phyloP scores from a whole-genome alignment of 2,329 filamentous ascomycete species.

The Hypoxylon sp. region DNA sequence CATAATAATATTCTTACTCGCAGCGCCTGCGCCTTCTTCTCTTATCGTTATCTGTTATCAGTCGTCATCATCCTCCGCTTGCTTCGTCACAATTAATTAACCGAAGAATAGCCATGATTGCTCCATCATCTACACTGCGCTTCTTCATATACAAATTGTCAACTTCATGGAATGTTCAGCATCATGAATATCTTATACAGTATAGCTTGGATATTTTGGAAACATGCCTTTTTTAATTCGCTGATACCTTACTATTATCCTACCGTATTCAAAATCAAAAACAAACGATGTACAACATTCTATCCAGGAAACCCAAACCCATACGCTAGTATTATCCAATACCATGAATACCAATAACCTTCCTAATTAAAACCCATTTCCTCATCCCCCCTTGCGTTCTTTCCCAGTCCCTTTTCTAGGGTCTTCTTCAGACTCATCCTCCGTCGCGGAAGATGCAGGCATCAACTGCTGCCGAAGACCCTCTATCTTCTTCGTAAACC shows the following conservation, averaged over 20 bases:
- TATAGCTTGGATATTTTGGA: not conserved
- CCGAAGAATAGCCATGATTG: not conserved
- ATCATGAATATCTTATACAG: not conserved
- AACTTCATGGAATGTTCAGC: not conserved
- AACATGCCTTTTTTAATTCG: not conserved
- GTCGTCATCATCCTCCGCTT: not conserved
- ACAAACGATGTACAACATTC: not conserved
- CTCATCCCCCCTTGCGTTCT: not conserved
- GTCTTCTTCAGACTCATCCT: not conserved
- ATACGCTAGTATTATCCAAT: not conserved
- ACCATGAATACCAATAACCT: not conserved
- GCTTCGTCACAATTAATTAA: not conserved
- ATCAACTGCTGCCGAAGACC: not conserved
- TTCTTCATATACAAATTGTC: too few species aligned
- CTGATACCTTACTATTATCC: not conserved
- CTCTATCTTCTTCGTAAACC: not conserved
- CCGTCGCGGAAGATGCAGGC: not conserved
- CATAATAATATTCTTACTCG: conserved; percentile 1
- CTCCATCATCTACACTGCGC: too few species aligned
- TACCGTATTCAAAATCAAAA: not conserved
- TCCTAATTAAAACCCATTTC: not conserved
- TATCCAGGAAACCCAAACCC: not conserved
- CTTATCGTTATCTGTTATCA: conserved; percentile 3
- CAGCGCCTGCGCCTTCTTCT: not conserved
- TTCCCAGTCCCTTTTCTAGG: not conserved